Base-by-base conservation (phyloP, 257 asterid species). In the Salvia splendens region DNA sequence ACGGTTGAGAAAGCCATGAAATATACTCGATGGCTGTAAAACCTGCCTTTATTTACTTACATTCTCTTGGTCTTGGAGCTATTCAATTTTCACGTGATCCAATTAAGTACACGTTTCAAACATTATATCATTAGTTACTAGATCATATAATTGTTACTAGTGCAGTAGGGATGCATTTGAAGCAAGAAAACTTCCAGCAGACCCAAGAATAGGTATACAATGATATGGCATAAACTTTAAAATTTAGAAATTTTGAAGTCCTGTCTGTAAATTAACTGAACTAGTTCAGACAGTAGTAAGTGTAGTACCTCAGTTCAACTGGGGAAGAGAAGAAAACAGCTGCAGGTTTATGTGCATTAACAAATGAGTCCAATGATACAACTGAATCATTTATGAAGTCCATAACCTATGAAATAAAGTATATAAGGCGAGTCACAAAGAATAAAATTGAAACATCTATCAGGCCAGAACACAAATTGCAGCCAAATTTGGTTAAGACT, bases 331-430 rank as follows among this genome's bases (percentile, higher is more conserved):
- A 88, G 80, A 76, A 84, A 75, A 86, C 66, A 64, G 95, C 93
- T 54, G 99, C 90, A 65, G 69, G 86, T 70, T 86, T 84, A 78
- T 90, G 81, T 60, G 95, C 94, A 76, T 66, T 81, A 70, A 90
- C 84, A 74, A 90, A 90, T 47, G 92, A 87, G 73, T 90, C 97
- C 86, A 93, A 73, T 47, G 96, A 81, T 53, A 90, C 91, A 70
- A 93, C 90, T 28, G 95, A 89, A 65, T 93, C 99, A 76, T 93
- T 93, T 65, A 93, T 76, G 91, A 90, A 93, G 81, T 90, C 99
- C 95, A 93, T 90, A 65, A 90, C 95, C 99, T 93, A 91, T 66
- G 75, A 48, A 15, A 74, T 47, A 57, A 68, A 46, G 46, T 48
- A 61, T 47, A 49, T 49, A 50, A 62, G 33, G 57, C 3, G 20